Conservation (phyloP, 2,329 filamentous ascomycete genomes). For the Pestalotiopsis sp. region DNA sequence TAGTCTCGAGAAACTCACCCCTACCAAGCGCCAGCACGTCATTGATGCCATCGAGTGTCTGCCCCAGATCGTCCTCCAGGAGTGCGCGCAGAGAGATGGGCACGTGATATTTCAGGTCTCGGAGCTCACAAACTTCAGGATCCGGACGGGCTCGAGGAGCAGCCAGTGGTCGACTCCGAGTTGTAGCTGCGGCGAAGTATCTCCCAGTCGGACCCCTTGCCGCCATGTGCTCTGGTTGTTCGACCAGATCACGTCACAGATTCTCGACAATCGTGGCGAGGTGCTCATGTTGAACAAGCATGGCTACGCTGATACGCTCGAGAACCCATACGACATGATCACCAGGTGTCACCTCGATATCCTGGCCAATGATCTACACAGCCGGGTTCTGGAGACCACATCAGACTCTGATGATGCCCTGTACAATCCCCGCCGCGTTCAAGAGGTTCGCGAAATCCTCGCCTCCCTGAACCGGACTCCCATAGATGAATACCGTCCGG, state of each 20-base stretch:
- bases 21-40: slow-evolving; percentile 39
- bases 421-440: slow-evolving; percentile 40
- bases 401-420: slow-evolving; percentile 29
- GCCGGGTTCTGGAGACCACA: slow-evolving; percentile 40
- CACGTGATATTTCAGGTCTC: slow-evolving; percentile 54
- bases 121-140: slow-evolving; percentile 54
- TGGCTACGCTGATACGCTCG: slow-evolving; percentile 49
- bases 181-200: slow-evolving; percentile 47
- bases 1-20: slow-evolving; percentile 33
- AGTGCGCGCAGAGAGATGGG: slow-evolving; percentile 51
- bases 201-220: slow-evolving; percentile 40
- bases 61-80: slow-evolving; percentile 51
- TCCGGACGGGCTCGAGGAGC: slow-evolving; percentile 48
- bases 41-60: slow-evolving; percentile 50
- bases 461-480: slow-evolving; percentile 43
- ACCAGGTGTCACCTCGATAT: slow-evolving; percentile 54
- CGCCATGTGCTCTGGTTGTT: slow-evolving; percentile 58
- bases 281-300: slow-evolving; percentile 44
- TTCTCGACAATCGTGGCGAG: slow-evolving; percentile 41
- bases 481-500: slow-evolving; percentile 47
- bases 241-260: slow-evolving; percentile 54
- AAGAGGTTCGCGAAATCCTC: slow-evolving; percentile 55
- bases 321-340: slow-evolving; percentile 51
- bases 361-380: slow-evolving; percentile 55
- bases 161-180: slow-evolving; percentile 43